Percentiles rank a stretch among this genome's conserved stretches.
These are phyloP conservation scores for Metarhizium robertsii DNA, from an alignment of 2,329 filamentous ascomycete genomes.

Conservation along the genomic window DNA sequence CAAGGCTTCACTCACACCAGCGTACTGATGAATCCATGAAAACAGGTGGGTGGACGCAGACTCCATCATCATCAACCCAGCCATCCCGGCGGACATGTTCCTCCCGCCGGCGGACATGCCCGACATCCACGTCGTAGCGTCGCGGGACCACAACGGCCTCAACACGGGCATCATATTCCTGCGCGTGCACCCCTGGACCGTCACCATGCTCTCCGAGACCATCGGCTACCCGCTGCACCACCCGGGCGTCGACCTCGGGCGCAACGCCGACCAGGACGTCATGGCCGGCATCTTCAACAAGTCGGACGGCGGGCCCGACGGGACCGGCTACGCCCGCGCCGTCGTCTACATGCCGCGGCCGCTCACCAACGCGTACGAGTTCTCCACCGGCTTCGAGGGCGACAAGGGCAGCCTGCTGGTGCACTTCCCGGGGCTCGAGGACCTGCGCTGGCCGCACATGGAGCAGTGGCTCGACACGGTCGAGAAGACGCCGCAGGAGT, in stretches of 20 bases:
- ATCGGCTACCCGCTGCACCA: background rate
- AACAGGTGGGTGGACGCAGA: background rate
- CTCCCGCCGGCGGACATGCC: background rate
- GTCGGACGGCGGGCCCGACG: background rate
- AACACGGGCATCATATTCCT: background rate
- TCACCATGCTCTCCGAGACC: background rate
- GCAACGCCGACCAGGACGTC: background rate
- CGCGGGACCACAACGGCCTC: background rate
- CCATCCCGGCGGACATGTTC: background rate
- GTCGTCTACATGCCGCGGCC: background rate
- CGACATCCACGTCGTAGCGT: background rate
- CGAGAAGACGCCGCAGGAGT: background rate
- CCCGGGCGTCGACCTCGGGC: background rate
- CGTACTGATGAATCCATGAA: background rate
- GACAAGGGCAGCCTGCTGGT: background rate
- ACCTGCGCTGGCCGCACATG: slow-evolving; percentile 11
- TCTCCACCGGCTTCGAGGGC: background rate
- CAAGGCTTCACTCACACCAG: background rate
- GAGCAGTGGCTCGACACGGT: background rate
- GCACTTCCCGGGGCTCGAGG: background rate
- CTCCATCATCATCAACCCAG: background rate
- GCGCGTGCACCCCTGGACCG: background rate
- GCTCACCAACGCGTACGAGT: background rate
- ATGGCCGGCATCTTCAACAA: background rate
- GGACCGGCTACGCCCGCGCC: background rate